phyloP scores from a whole-genome alignment of 2,329 filamentous ascomycete genomes.

The Neofusicoccum sp. region DNA sequence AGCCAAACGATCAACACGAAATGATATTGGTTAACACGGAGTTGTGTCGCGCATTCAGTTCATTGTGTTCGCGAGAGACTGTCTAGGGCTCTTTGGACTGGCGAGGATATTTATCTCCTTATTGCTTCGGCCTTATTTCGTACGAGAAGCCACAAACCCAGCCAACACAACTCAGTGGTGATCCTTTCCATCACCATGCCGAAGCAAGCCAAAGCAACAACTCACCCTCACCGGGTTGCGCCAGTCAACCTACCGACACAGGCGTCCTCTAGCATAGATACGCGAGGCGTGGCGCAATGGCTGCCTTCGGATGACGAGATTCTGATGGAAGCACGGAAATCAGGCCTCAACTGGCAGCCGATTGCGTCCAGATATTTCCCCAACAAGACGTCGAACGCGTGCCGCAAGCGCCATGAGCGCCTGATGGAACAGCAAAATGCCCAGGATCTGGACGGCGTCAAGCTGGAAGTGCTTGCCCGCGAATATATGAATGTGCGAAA shows the following conservation, averaged over 20 bases:
- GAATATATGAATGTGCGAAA: slow-evolving; percentile 77
- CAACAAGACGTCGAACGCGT: slow-evolving; percentile 74
- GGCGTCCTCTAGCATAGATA: slow-evolving; percentile 22
- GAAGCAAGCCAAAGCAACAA: slow-evolving; percentile 39
- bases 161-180: too few species aligned
- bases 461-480: slow-evolving; percentile 70
- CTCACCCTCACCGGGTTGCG: slow-evolving; percentile 28
- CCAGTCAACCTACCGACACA: slow-evolving; percentile 33
- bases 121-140: too few species aligned
- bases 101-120: too few species aligned
- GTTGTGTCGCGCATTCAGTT: too few species aligned
- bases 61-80: too few species aligned
- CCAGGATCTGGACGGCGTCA: slow-evolving; percentile 75
- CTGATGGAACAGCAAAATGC: slow-evolving; percentile 71
- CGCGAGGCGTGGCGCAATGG: slow-evolving; percentile 56
- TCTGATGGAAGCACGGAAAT: slow-evolving; percentile 67
- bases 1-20: too few species aligned
- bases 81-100: too few species aligned
- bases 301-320: slow-evolving; percentile 70
- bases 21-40: too few species aligned
- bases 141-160: too few species aligned
- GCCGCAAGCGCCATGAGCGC: slow-evolving; percentile 83
- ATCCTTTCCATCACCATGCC: slow-evolving; percentile 40
- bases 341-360: slow-evolving; percentile 78
- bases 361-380: slow-evolving; percentile 77